phyloP scores from a whole-genome alignment of 2,329 filamentous ascomycete genomes.

The Botrytis porri region DNA sequence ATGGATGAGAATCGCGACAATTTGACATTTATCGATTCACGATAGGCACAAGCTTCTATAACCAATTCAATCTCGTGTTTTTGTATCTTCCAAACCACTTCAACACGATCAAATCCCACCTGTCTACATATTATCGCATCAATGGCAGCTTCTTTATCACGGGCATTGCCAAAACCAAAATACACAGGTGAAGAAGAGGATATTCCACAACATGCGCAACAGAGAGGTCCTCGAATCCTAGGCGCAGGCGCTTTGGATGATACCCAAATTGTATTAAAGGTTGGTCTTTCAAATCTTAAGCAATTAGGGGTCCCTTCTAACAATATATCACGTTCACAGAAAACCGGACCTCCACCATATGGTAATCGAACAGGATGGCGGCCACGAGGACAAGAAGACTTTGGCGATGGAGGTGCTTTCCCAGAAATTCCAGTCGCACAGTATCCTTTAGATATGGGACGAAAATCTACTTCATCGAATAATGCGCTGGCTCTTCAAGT shows the following conservation, averaged over 20 bases:
- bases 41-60: slow-evolving; percentile 2
- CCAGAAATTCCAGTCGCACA: slow-evolving; percentile 92
- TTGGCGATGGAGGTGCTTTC: slow-evolving; percentile 93
- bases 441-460: slow-evolving; percentile 93
- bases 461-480: slow-evolving; percentile 65
- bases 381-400: slow-evolving; percentile 84
- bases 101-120: neutral
- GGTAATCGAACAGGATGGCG: slow-evolving; percentile 87
- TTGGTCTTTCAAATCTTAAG: slow-evolving; percentile 38
- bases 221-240: slow-evolving; percentile 79
- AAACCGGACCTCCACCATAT: slow-evolving; percentile 81
- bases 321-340: slow-evolving; percentile 46
- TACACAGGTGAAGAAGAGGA: slow-evolving; percentile 90
- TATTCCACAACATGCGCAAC: slow-evolving; percentile 64
- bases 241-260: slow-evolving; percentile 78
- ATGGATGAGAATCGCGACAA: slow-evolving; percentile 20
- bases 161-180: slow-evolving; percentile 82
- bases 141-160: slow-evolving; percentile 68
- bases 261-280: slow-evolving; percentile 78
- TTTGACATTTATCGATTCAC: slow-evolving; percentile 19
- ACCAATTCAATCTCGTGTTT: slow-evolving; percentile 12
- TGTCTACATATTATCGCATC: slow-evolving; percentile 54
- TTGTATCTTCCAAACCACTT: neutral
- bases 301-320: slow-evolving; percentile 23
- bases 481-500: slow-evolving; percentile 94